Conservation (phyloP, 2,329 filamentous ascomycete genomes). For the Cladosporium sp. region DNA sequence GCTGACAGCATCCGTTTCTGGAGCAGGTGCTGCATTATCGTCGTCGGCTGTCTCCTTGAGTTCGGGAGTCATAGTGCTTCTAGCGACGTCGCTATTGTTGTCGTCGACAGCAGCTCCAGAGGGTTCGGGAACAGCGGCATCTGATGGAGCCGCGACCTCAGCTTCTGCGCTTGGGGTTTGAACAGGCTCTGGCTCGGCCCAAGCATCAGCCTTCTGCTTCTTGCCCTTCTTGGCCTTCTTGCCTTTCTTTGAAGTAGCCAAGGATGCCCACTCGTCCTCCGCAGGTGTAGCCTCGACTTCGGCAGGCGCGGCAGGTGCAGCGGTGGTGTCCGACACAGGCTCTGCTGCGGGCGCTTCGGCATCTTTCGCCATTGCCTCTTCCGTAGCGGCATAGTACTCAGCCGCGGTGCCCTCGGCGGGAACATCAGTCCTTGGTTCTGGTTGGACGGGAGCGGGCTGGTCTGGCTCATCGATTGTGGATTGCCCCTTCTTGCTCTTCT, state of each 20-base stretch:
- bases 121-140: neutral
- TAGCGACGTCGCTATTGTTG: neutral
- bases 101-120: neutral
- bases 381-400: slow-evolving; percentile 6
- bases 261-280: slow-evolving; percentile 23
- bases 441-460: slow-evolving; percentile 9
- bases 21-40: neutral
- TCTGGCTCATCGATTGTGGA: neutral
- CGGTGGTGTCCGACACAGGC: neutral
- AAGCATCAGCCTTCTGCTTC: slow-evolving; percentile 23
- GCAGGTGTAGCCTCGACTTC: neutral
- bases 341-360: neutral
- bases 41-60: neutral
- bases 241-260: slow-evolving; percentile 29
- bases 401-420: slow-evolving; percentile 18
- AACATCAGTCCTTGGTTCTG: neutral
- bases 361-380: neutral
- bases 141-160: neutral
- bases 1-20: neutral
- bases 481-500: slow-evolving; percentile 31
- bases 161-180: neutral
- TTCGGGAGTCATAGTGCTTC: neutral
- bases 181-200: slow-evolving; percentile 19
- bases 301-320: neutral
- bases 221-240: slow-evolving; percentile 32